Base-by-base conservation (phyloP, 2,329 filamentous ascomycete species). In the Trichoderma afroharzianum region DNA sequence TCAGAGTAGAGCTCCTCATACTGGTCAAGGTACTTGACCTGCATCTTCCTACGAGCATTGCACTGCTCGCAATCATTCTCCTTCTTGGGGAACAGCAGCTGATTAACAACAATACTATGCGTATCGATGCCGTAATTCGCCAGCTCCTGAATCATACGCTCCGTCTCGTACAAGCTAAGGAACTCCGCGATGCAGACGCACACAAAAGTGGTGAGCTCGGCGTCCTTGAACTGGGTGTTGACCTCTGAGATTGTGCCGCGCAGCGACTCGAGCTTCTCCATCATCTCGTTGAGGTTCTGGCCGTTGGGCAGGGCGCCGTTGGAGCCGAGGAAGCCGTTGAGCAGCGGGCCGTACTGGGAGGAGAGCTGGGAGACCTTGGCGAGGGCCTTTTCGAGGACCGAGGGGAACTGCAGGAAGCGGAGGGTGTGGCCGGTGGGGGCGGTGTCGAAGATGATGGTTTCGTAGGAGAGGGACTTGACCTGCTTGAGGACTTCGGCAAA, bases 401-500 rank as follows among this genome's bases (percentile, higher is more conserved):
- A 96, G 18, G 96, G 96, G 85, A 99, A 99, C 81, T 99, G 96
- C 72, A 99, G 90, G 88, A 99, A 99, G 78, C 96, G 95, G 73
- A 99, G 91, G 2, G 96, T 99, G 87, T 99, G 96, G 76, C 96
- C 96, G 18, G 96, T 99, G 18, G 96, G 96, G 4, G 96, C 96
- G 39, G 96, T 99, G 83, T 99, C 96, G 88, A 99, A 99, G 82
- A 99, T 93, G 84, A 99, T 98, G 79, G 95, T 94, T 82, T 98
- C 96, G 88, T 99, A 99, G 63, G 94, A 97, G 80, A 98, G 92
- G 53, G 94, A 97, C 85, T 98, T 98, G 85, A 99, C 96, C 84
- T 99, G 96, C 84, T 99, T 99, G 79, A 99, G 88, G 75, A 99
- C 96, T 85, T 99, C 96, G 81, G 96, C 96, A 80, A 99, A 99